Evolutionary conservation across 805 yeast species (phyloP).

Genomic region (Ascoidea asiatica): DNA sequence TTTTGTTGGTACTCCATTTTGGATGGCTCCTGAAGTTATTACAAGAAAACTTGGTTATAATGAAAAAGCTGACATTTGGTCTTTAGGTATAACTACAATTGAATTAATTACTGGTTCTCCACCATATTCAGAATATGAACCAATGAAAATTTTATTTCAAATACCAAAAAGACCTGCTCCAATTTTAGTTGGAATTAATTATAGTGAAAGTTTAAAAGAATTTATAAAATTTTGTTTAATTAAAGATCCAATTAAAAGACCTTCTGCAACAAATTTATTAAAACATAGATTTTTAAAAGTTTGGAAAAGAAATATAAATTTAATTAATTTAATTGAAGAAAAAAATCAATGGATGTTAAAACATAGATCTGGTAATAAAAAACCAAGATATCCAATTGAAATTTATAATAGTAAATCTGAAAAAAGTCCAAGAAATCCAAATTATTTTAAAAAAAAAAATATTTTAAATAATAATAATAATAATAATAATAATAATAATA

Average conservation of each 20-base stretch:
- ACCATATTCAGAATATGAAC: slow-evolving; percentile 61
- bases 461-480: not conserved
- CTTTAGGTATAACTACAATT: slow-evolving; percentile 82
- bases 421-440: not conserved
- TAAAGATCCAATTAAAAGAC: slow-evolving; percentile 54
- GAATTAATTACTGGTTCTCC: slow-evolving; percentile 77
- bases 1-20: slow-evolving; percentile 89
- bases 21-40: slow-evolving; percentile 99
- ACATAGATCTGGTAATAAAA: slow-evolving; percentile 17
- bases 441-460: too few species aligned
- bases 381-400: slow-evolving; percentile 25
- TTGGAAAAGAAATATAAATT: slow-evolving; percentile 17
- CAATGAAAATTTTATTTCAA: slow-evolving; percentile 60
- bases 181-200: slow-evolving; percentile 26
- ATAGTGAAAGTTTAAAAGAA: slow-evolving; percentile 23
- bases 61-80: slow-evolving; percentile 91
- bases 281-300: slow-evolving; percentile 36
- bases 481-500: not conserved
- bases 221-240: slow-evolving; percentile 55
- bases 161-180: slow-evolving; percentile 64
- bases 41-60: slow-evolving; percentile 48
- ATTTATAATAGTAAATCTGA: slow-evolving; percentile 16
- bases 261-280: slow-evolving; percentile 43
- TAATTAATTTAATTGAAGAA: slow-evolving; percentile 23
- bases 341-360: slow-evolving; percentile 24